Conservation (phyloP, 2,329 filamentous ascomycete species). For the Pseudopithomyces chartarum region DNA sequence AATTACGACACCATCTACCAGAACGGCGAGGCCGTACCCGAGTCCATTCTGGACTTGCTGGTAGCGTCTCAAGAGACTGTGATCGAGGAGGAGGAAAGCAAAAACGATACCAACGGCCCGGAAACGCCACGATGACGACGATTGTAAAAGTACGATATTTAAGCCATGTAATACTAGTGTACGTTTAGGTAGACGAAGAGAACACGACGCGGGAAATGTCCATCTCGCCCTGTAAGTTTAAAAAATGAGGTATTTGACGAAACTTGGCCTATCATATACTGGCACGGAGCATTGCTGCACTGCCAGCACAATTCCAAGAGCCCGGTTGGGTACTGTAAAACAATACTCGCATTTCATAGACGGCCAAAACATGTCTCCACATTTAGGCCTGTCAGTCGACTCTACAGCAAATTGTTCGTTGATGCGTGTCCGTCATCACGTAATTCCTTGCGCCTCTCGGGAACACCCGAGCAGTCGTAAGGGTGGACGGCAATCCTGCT, state of each 20-base stretch:
- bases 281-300: background rate
- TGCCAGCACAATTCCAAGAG: background rate
- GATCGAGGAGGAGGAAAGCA: slow-evolving; percentile 54
- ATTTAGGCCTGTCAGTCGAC: background rate
- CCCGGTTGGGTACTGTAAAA: background rate
- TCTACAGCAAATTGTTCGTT: background rate
- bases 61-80: slow-evolving; percentile 54
- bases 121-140: slow-evolving; percentile 18
- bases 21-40: slow-evolving; percentile 36
- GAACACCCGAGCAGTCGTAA: background rate
- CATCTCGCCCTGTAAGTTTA: background rate
- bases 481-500: background rate
- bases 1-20: slow-evolving; percentile 60
- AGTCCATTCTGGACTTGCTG: slow-evolving; percentile 30
- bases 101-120: slow-evolving; percentile 26
- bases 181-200: slow-evolving; percentile 13
- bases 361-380: background rate
- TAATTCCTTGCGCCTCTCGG: background rate
- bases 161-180: slow-evolving; percentile 28
- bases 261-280: background rate
- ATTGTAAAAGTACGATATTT: slow-evolving; percentile 20
- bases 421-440: background rate
- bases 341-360: background rate
- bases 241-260: background rate
- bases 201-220: background rate